Conservation (phyloP, 106 monocot species). For the Apostasia ramifera region DNA sequence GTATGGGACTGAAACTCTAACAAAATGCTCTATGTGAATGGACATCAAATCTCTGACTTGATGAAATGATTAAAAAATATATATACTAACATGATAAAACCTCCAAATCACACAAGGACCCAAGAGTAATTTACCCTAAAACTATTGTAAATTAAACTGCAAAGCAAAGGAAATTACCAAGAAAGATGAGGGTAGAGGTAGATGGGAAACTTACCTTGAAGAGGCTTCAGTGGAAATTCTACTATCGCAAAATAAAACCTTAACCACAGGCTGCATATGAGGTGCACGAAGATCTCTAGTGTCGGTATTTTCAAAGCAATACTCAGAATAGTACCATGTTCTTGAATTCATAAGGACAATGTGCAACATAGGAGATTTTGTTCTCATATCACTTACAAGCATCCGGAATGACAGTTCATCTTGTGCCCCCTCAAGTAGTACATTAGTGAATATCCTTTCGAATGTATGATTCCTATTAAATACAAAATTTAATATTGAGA, state of each 20-base stretch:
- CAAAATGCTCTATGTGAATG: no score
- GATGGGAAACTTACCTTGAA: slow-evolving; percentile 26
- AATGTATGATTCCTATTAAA: slow-evolving; percentile 49
- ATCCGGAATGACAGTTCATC: slow-evolving; percentile 73
- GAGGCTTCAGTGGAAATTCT: slow-evolving; percentile 18
- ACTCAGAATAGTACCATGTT: slow-evolving; percentile 44
- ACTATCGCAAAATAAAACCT: slow-evolving; percentile 56
- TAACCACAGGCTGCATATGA: slow-evolving; percentile 48
- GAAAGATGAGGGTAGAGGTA: neutral
- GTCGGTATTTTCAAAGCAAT: slow-evolving; percentile 38
- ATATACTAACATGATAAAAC: neutral
- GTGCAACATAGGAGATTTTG: slow-evolving; percentile 46
- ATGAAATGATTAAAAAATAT: no score
- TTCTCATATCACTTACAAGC: slow-evolving; percentile 56
- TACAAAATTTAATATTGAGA: neutral
- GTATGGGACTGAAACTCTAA: no score
- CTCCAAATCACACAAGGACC: neutral
- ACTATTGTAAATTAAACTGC: neutral
- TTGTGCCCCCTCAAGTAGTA: slow-evolving; percentile 57
- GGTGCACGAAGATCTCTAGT: neutral
- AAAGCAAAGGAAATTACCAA: neutral
- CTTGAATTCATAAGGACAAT: slow-evolving; percentile 78
- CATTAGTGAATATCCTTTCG: slow-evolving; percentile 53
- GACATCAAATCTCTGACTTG: no score
- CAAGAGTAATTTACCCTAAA: neutral